Percentiles rank a stretch among this genome's conserved stretches.
phyloP scores from a whole-genome alignment of 2,329 filamentous ascomycete species.

The Fusarium beomiforme region DNA sequence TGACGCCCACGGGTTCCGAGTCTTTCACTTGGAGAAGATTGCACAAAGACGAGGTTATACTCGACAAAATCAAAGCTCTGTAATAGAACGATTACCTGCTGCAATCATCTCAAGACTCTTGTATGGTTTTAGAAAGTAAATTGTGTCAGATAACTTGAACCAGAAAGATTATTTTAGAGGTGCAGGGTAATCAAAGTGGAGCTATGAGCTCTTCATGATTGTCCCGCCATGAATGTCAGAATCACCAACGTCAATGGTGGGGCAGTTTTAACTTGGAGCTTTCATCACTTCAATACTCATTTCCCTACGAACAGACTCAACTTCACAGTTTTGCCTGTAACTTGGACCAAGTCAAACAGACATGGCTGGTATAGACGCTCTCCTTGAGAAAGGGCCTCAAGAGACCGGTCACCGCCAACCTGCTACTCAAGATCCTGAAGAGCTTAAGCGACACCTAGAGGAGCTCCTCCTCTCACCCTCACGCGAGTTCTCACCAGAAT shows the following conservation, averaged over 20 bases:
- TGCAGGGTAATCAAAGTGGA: slow-evolving; percentile 26
- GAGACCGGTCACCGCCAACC: slow-evolving; percentile 25
- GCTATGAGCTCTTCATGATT: slow-evolving; percentile 3
- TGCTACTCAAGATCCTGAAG: slow-evolving; percentile 60
- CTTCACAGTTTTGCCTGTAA: background rate
- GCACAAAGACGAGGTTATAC: too few relatives aligned
- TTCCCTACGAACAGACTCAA: background rate
- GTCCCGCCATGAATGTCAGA: slow-evolving; percentile 21
- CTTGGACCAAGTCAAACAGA: background rate
- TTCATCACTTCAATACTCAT: slow-evolving; percentile 27
- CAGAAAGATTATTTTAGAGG: background rate
- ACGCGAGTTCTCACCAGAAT: slow-evolving; percentile 80
- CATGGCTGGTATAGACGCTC: slow-evolving; percentile 50
- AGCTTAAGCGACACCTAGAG: slow-evolving; percentile 77
- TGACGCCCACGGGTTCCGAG: too few relatives aligned
- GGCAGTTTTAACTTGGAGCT: slow-evolving; percentile 31
- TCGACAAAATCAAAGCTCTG: too few relatives aligned
- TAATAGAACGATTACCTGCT: too few relatives aligned
- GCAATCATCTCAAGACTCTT: background rate
- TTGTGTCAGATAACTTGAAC: background rate
- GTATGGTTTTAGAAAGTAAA: background rate
- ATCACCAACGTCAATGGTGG: slow-evolving; percentile 41
- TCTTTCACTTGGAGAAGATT: background rate
- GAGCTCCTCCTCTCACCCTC: slow-evolving; percentile 82
- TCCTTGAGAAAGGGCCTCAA: slow-evolving; percentile 42